These are phyloP conservation scores for Takashimella tepidaria DNA, from an alignment of 1,284 basidiomycete species.

Conservation along the genomic window DNA sequence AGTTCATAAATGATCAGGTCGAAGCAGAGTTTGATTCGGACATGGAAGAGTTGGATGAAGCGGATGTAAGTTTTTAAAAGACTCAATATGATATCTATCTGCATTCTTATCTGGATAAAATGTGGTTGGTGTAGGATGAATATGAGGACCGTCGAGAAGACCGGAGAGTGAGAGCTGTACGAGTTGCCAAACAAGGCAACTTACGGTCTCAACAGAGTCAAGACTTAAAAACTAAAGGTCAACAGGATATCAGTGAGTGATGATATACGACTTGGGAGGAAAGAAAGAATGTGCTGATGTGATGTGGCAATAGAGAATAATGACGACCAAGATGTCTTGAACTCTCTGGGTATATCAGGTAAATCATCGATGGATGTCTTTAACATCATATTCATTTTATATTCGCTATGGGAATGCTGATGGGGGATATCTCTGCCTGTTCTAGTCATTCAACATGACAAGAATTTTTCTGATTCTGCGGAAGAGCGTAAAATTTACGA, in stretches of 20 bases:
- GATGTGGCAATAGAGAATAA: too few relatives aligned
- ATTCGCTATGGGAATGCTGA: not conserved
- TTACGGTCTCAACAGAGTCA: not conserved
- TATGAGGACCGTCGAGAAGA: conserved; percentile 15
- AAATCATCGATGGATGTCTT: too few relatives aligned
- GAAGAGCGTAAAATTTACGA: conserved; percentile 38
- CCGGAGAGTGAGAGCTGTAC: conserved; percentile 10
- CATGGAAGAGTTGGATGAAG: conserved; percentile 19
- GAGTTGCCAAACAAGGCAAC: conserved; percentile 7
- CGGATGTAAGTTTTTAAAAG: conserved; percentile 16
- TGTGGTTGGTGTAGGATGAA: too few relatives aligned
- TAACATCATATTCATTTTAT: too few relatives aligned
- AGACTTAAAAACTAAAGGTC: too few relatives aligned
- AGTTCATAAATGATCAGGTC: conserved; percentile 27
- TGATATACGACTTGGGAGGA: too few relatives aligned
- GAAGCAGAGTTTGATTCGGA: conserved; percentile 25
- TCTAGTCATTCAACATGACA: conserved; percentile 22
- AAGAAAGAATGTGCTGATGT: too few relatives aligned
- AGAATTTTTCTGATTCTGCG: conserved; percentile 34
- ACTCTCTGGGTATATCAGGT: conserved; percentile 24
- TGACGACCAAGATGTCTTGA: conserved; percentile 22
- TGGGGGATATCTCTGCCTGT: too few relatives aligned
- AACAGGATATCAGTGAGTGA: too few relatives aligned
- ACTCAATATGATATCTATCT: not conserved
- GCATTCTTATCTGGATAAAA: too few relatives aligned